Evolutionary conservation across 2,329 filamentous ascomycete genomes (phyloP), one percentile per base, ranked within the genome.

Genomic region (Trichoderma sp.): DNA sequence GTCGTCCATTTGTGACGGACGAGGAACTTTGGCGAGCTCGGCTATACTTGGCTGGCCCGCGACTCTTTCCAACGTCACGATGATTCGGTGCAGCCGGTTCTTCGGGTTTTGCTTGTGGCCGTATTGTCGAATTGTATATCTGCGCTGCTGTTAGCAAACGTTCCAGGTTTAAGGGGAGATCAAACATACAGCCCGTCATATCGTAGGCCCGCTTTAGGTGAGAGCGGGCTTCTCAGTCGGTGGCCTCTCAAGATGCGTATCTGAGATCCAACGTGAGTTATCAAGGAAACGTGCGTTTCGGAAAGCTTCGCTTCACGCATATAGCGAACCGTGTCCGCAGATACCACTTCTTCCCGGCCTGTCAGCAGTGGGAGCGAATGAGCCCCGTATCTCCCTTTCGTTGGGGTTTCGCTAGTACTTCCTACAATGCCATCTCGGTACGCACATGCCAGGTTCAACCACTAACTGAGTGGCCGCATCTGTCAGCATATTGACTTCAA

Each of bases 101-200:
- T 76, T 72, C 59, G 75, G 71, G 72, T 84, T 80, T 1, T 81
- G 75, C 59, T 80, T 84, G 53, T 79, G 77, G 7, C 84, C 81
- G 72, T 86, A 87, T 68, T 82, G 81, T 37, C 77, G 76, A 55
- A 88, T 77, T 3, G 76, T 81, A 74, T 87, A 87, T 35, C 86
- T 88, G 29, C 5, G 7, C 43, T 21, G n/a, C 43, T 24, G n/a
- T 49, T 49, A 49, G 47, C 24, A 49, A 49, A 6, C 2, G 4
- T 24, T 0, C 3, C 47, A 4, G 8, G 4, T 19, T 24, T 13
- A 24, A 19, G 5, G 24, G 19, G n/a, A 13, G 2, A 63, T 21
- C 7, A 27, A 19, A 29, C 85, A 76, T 78, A 88, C 85, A 87
- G 72, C 62, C 87, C 87, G 73, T 89, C 87, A 71, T 88, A 89